Conservation (phyloP, 2,329 filamentous ascomycete genomes). For the Alternaria arbusti region DNA sequence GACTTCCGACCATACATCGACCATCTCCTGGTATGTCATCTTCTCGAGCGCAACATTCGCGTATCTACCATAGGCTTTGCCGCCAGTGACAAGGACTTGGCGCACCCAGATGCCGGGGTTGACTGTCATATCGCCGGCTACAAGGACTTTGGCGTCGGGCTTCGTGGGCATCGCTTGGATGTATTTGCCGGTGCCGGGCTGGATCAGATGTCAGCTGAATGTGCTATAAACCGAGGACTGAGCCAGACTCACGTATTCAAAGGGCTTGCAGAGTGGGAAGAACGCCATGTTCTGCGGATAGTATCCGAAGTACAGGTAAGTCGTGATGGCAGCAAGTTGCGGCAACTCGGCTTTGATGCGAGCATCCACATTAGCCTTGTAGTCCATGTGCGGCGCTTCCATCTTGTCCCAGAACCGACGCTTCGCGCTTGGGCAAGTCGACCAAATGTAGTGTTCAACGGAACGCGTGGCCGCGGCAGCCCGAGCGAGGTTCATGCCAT, state of each 20-base stretch:
- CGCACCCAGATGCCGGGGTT: constrained; percentile 40
- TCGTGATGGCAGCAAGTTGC: constrained; percentile 31
- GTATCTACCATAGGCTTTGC: constrained; percentile 31
- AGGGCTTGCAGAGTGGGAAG: constrained; percentile 32
- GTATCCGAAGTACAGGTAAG: constrained; percentile 39
- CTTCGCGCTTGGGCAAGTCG: constrained; percentile 50
- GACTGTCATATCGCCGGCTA: constrained; percentile 37
- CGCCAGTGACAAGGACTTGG: constrained; percentile 25
- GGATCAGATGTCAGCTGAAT: background rate
- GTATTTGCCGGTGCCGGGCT: constrained; percentile 28
- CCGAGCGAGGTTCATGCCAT: constrained; percentile 53
- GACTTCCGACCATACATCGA: constrained; percentile 34
- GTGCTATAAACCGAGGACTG: too few relatives aligned
- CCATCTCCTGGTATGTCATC: constrained; percentile 33
- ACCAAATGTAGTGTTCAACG: constrained; percentile 56
- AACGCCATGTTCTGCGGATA: constrained; percentile 41
- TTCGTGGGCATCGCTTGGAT: constrained; percentile 34
- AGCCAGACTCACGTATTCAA: constrained; percentile 24
- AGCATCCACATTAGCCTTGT: constrained; percentile 51
- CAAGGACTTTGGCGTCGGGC: constrained; percentile 27
- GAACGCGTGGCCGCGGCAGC: constrained; percentile 48
- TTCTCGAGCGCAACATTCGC: constrained; percentile 35
- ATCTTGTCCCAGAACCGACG: constrained; percentile 42
- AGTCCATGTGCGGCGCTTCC: constrained; percentile 52
- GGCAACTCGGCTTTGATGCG: constrained; percentile 49